Percentiles rank a stretch among this genome's conserved stretches.
Evolutionary conservation across 31 red algal species (phyloP).

Genomic region (Bonnemaisonia californica): DNA sequence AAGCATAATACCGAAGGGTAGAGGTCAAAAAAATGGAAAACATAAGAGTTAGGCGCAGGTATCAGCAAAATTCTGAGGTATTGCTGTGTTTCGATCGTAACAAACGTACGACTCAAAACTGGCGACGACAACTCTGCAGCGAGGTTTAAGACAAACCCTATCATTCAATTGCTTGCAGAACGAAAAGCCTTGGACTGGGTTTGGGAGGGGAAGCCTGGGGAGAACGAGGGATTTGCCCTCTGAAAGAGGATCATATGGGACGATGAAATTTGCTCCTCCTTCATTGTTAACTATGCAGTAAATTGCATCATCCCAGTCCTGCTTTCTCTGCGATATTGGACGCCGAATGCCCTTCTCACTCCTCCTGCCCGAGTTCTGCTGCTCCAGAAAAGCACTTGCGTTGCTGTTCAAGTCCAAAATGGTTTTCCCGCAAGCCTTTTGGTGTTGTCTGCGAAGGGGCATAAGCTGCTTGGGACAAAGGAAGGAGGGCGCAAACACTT

Average conservation of each 20-base stretch:
- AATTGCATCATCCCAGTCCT: not conserved
- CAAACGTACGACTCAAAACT: slow-evolving; percentile 10
- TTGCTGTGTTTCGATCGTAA: not conserved
- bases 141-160: not conserved
- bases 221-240: no score
- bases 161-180: not conserved
- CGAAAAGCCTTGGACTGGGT: not conserved
- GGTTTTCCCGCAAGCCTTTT: no score
- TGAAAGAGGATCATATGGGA: not conserved
- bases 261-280: not conserved
- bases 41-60: no score
- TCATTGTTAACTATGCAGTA: not conserved
- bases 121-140: not conserved
- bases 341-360: not conserved
- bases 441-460: no score
- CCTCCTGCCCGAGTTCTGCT: no score
- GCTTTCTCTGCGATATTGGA: not conserved
- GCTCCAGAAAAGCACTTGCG: no score
- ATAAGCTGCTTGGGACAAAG: no score
- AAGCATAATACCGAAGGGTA: not conserved
- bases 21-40: no score
- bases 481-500: not conserved
- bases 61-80: not conserved
- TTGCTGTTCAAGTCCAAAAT: no score
- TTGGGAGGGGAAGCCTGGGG: not conserved